Percentiles rank a stretch among this genome's conserved stretches.
phyloP scores from a whole-genome alignment of 1,284 basidiomycete species.

The Peniophora sp. region DNA sequence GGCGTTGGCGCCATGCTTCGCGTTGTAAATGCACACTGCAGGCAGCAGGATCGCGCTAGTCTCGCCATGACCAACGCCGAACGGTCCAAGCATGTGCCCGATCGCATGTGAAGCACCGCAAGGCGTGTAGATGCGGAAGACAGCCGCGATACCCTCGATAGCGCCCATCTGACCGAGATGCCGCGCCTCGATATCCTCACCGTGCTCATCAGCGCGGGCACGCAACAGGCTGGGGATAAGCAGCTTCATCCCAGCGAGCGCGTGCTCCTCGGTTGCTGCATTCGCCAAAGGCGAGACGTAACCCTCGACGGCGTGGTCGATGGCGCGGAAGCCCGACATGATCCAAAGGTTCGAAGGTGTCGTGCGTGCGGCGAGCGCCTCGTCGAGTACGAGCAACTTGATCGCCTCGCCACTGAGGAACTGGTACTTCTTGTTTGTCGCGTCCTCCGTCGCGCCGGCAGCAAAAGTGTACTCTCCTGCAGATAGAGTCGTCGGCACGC shows the following conservation, averaged over 20 bases:
- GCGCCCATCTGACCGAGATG: neutral
- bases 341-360: neutral
- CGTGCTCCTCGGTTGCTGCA: neutral
- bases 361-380: neutral
- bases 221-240: neutral
- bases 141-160: neutral
- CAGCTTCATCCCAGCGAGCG: neutral
- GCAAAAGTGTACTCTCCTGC: neutral
- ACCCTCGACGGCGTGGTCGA: neutral
- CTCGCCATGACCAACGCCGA: conserved; percentile 3
- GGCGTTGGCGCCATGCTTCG: conserved; percentile 3
- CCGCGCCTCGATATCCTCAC: neutral
- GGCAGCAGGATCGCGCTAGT: conserved; percentile 9
- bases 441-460: neutral
- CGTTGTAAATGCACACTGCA: conserved; percentile 9
- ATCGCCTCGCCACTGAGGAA: neutral
- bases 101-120: neutral
- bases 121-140: neutral
- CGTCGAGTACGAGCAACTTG: neutral
- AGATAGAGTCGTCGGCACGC: neutral
- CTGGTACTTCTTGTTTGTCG: neutral
- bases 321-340: neutral
- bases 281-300: neutral
- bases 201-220: neutral
- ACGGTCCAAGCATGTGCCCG: neutral